A percentile compares a stretch with the other conserved stretches of the same genome.
Evolutionary conservation across 352 stramenopile species (phyloP).

Genomic region (Pythium brachiatum): DNA sequence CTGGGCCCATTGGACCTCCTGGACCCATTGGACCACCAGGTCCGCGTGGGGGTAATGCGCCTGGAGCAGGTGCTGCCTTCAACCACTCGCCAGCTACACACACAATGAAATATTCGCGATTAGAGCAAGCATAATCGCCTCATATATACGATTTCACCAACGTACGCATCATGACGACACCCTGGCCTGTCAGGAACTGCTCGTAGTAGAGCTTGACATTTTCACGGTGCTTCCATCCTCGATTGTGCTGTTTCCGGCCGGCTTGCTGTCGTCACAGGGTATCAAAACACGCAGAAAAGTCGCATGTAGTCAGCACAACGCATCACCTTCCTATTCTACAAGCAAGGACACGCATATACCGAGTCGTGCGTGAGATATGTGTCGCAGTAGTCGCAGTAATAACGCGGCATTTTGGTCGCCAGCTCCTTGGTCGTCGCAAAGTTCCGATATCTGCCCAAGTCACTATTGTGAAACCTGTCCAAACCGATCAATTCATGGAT

Average conservation of each 20-base stretch:
- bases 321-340: not conserved
- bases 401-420: constrained; percentile 76
- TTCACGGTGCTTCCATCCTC: constrained; percentile 93
- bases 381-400: constrained; percentile 95
- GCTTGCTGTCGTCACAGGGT: constrained; percentile 58
- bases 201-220: constrained; percentile 95
- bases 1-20: constrained; percentile 19
- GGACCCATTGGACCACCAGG: constrained; percentile 17
- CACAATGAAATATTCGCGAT: not conserved
- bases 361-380: constrained; percentile 95
- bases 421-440: not conserved
- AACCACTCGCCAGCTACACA: constrained; percentile 72
- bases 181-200: constrained; percentile 76
- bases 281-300: constrained; percentile 1
- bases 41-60: constrained; percentile 47
- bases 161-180: constrained; percentile 76
- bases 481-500: constrained; percentile 25
- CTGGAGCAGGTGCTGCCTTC: constrained; percentile 33
- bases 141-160: not conserved
- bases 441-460: not conserved
- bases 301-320: not conserved
- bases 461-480: constrained; percentile 5
- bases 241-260: constrained; percentile 92
- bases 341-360: constrained; percentile 31
- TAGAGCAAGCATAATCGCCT: not conserved